Conservation (phyloP, 805 yeast species). For the Yarrowia alimentaria region DNA sequence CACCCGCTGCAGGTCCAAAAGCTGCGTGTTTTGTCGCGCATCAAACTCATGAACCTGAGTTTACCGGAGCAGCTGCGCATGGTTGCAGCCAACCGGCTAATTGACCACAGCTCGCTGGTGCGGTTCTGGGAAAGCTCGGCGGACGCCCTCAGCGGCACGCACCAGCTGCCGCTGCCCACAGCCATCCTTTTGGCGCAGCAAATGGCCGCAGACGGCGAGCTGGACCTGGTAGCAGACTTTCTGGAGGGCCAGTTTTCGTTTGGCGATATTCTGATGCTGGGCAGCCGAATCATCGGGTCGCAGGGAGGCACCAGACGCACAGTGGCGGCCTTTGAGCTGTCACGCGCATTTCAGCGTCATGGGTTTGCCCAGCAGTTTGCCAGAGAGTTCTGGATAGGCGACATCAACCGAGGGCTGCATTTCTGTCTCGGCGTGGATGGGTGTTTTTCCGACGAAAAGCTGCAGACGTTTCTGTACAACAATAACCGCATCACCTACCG, state of each 20-base stretch:
- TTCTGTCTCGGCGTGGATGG: constrained; percentile 5
- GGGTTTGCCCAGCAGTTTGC: constrained; percentile 25
- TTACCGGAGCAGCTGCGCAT: constrained; percentile 15
- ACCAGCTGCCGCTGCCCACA: constrained; percentile 5
- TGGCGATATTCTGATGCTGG: constrained; percentile 22
- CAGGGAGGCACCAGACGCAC: constrained; percentile 2
- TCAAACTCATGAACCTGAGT: constrained; percentile 11
- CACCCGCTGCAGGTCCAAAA: constrained; percentile 21
- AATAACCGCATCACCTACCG: constrained; percentile 2
- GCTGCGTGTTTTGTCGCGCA: constrained; percentile 7
- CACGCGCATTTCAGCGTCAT: constrained; percentile 12
- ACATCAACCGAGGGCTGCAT: constrained; percentile 23
- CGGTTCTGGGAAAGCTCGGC: constrained; percentile 11
- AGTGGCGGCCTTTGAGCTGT: constrained; percentile 20
- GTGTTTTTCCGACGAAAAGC: not conserved
- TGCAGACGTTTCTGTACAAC: constrained; percentile 10
- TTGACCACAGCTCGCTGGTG: constrained; percentile 1
- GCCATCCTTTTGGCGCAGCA: constrained; percentile 14
- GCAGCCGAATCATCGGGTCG: not conserved
- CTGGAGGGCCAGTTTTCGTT: constrained; percentile 18
- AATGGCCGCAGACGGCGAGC: constrained; percentile 16
- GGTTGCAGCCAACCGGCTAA: constrained; percentile 19
- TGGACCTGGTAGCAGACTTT: constrained; percentile 21
- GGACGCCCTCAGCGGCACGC: too few species aligned
- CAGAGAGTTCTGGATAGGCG: constrained; percentile 21